Percentiles rank a stretch among this genome's conserved stretches.
phyloP scores from a whole-genome alignment of 495 filamentous ascomycete genomes.

The Aspergillus panamensis region DNA sequence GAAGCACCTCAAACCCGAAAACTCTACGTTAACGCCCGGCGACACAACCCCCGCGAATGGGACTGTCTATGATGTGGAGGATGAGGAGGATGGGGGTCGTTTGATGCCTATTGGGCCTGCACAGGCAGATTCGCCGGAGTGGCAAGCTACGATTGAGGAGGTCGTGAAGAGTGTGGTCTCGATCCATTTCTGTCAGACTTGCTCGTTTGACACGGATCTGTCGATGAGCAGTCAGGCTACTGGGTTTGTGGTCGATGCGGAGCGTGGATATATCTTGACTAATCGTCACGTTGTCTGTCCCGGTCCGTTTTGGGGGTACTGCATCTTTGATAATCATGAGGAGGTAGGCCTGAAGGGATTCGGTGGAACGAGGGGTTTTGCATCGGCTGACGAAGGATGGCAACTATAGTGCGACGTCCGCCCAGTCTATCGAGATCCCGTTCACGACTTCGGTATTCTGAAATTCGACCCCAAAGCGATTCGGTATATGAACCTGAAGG shows the following conservation, averaged over 20 bases:
- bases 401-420: slow-evolving; percentile 78
- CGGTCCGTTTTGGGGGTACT: slow-evolving; percentile 96
- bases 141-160: slow-evolving; percentile 92
- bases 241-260: slow-evolving; percentile 95
- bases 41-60: slow-evolving; percentile 48
- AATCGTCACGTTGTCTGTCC: slow-evolving; percentile 95
- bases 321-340: slow-evolving; percentile 97
- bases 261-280: slow-evolving; percentile 85
- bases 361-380: neutral
- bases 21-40: slow-evolving; percentile 38
- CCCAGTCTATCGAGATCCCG: slow-evolving; percentile 97
- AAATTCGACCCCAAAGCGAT: slow-evolving; percentile 93
- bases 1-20: slow-evolving; percentile 54
- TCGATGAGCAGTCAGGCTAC: slow-evolving; percentile 94
- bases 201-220: slow-evolving; percentile 93
- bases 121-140: slow-evolving; percentile 83
- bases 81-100: slow-evolving; percentile 42
- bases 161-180: slow-evolving; percentile 93
- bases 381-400: neutral
- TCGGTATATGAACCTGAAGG: slow-evolving; percentile 88
- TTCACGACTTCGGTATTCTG: slow-evolving; percentile 97
- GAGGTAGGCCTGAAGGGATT: slow-evolving; percentile 49
- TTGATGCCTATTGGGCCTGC: slow-evolving; percentile 44
- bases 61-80: slow-evolving; percentile 46
- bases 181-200: slow-evolving; percentile 98